Evolutionary conservation across 1,284 basidiomycete genomes (phyloP).

Genomic region (Golubevia sp.): DNA sequence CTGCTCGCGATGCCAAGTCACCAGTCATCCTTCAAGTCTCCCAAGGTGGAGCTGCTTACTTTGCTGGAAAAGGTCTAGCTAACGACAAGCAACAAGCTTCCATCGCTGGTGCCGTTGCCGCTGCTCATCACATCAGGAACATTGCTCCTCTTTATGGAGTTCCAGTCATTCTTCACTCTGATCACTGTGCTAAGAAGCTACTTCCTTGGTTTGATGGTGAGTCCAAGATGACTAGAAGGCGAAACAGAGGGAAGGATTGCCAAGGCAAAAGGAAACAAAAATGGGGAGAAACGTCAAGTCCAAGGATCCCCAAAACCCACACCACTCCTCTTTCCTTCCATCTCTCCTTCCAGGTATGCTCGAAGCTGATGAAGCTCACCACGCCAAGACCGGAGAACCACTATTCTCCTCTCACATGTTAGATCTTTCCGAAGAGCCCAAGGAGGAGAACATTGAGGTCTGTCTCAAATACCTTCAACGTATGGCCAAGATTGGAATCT

Average conservation of each 20-base stretch:
- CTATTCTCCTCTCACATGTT: slow-evolving; percentile 86
- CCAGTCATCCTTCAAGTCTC: slow-evolving; percentile 98
- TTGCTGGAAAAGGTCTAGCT: slow-evolving; percentile 92
- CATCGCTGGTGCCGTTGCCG: slow-evolving; percentile 85
- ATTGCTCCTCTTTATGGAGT: slow-evolving; percentile 70
- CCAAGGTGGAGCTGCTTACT: slow-evolving; percentile 94
- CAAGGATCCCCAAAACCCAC: neutral
- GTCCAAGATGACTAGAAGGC: neutral
- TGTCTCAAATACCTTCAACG: slow-evolving; percentile 95
- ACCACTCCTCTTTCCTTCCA: neutral
- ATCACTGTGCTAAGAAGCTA: slow-evolving; percentile 98
- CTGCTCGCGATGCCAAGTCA: slow-evolving; percentile 77
- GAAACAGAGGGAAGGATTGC: neutral
- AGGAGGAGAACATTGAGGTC: slow-evolving; percentile 93
- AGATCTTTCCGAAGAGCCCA: slow-evolving; percentile 95
- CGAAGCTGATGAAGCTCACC: slow-evolving; percentile 91
- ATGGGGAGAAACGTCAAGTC: neutral
- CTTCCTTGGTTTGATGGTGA: slow-evolving; percentile 94
- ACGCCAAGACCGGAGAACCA: slow-evolving; percentile 66
- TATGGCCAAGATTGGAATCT: slow-evolving; percentile 85
- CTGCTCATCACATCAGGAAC: slow-evolving; percentile 84
- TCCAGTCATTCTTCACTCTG: slow-evolving; percentile 96
- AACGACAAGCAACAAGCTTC: slow-evolving; percentile 98
- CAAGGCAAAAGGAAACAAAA: no score
- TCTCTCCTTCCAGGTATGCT: slow-evolving; percentile 74